Percentiles rank a stretch among this genome's conserved stretches.
Conservation (phyloP, 495 filamentous ascomycete species). For the Tuber brumale region DNA sequence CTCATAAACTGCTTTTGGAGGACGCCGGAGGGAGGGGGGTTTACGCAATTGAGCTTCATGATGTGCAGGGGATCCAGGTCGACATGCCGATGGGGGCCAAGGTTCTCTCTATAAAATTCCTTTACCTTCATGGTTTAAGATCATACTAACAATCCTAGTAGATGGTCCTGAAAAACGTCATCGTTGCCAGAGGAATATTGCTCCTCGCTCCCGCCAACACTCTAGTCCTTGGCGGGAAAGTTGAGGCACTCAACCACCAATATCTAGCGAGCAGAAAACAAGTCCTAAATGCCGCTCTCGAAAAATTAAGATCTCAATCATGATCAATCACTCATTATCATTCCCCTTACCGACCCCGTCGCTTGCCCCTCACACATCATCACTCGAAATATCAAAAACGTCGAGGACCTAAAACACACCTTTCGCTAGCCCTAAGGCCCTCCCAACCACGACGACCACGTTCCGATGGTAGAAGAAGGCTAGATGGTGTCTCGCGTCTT, state of each 20-base stretch:
- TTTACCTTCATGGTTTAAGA: not conserved
- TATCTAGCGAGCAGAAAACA: slow-evolving; percentile 72
- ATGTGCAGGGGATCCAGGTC: slow-evolving; percentile 58
- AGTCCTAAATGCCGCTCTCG: slow-evolving; percentile 57
- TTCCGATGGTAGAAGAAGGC: not conserved
- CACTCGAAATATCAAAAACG: not conserved
- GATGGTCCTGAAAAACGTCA: slow-evolving; percentile 55
- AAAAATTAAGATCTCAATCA: slow-evolving; percentile 36
- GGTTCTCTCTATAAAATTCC: slow-evolving; percentile 17
- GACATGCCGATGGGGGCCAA: slow-evolving; percentile 74
- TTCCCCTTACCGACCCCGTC: not conserved
- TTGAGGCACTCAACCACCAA: slow-evolving; percentile 67
- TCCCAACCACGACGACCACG: not conserved
- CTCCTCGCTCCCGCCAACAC: slow-evolving; percentile 62
- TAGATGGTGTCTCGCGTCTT: not conserved
- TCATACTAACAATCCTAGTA: not conserved
- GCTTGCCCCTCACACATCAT: not conserved
- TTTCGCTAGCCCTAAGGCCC: not conserved
- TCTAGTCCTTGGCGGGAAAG: slow-evolving; percentile 73
- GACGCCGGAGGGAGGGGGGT: slow-evolving; percentile 65
- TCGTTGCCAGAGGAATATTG: slow-evolving; percentile 69
- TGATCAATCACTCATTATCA: not conserved
- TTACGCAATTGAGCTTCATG: slow-evolving; percentile 66
- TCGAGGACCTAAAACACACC: not conserved
- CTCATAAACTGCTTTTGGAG: slow-evolving; percentile 76